Evolutionary conservation across 495 filamentous ascomycete species (phyloP).

Genomic region (Bacidia gigantensis): DNA sequence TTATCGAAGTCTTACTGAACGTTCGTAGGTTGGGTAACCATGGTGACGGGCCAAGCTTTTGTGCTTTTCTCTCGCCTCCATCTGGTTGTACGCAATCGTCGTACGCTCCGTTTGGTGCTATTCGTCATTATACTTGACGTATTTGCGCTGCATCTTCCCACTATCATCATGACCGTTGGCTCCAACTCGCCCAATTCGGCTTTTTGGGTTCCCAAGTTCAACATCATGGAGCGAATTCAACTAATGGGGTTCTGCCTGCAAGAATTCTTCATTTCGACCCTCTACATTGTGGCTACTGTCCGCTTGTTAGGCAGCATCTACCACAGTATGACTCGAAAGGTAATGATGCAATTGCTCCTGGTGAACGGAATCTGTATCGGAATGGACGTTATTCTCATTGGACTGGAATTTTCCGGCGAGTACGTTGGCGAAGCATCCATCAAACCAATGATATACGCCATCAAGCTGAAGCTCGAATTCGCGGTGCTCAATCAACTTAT

Average conservation of each 20-base stretch:
- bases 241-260: conserved; percentile 30
- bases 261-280: conserved; percentile 29
- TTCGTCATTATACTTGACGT: conserved; percentile 13
- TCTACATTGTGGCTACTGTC: conserved; percentile 30
- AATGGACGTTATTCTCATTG: conserved; percentile 26
- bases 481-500: conserved; percentile 29
- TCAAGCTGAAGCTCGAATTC: conserved; percentile 38
- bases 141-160: conserved; percentile 12
- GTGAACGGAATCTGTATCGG: conserved; percentile 28
- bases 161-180: conserved; percentile 11
- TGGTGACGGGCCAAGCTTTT: conserved; percentile 16
- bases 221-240: conserved; percentile 23
- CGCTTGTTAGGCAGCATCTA: conserved; percentile 22
- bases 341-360: conserved; percentile 29
- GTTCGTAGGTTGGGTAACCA: conserved; percentile 13
- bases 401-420: conserved; percentile 21
- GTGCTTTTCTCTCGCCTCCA: conserved; percentile 14
- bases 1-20: neutral
- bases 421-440: conserved; percentile 29
- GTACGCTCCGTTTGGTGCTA: conserved; percentile 6
- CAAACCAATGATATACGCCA: conserved; percentile 32
- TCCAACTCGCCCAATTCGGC: conserved; percentile 8
- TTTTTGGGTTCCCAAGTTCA: conserved; percentile 8
- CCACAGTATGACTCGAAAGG: conserved; percentile 16
- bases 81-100: conserved; percentile 10